Percentiles rank a stretch among this genome's conserved stretches.
Evolutionary conservation across 139 green algal species (phyloP).

Genomic region (Trebouxia sp.): DNA sequence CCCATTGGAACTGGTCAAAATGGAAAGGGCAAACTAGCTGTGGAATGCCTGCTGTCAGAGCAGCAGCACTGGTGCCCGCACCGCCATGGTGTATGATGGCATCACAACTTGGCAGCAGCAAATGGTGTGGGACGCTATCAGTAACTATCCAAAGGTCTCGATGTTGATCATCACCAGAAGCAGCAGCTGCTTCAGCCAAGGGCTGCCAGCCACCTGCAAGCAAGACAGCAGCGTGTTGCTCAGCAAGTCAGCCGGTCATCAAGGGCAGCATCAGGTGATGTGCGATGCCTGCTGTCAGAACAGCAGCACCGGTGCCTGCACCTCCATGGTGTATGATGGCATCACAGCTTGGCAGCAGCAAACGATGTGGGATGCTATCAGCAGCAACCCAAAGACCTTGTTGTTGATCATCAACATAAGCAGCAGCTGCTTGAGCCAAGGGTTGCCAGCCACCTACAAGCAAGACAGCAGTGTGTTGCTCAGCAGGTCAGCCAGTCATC

Average conservation of each 20-base stretch:
- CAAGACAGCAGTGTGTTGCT: neutral
- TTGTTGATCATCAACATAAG: no score
- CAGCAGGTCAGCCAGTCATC: neutral
- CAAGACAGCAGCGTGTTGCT: no score
- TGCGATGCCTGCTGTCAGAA: slow-evolving; percentile 35
- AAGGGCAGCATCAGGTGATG: no score
- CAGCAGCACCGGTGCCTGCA: slow-evolving; percentile 53
- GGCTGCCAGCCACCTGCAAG: slow-evolving; percentile 37
- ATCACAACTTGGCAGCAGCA: slow-evolving; percentile 50
- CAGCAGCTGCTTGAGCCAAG: neutral
- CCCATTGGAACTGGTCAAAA: slow-evolving; percentile 68
- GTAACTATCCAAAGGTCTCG: no score
- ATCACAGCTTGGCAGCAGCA: slow-evolving; percentile 51
- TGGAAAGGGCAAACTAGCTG: slow-evolving; percentile 64
- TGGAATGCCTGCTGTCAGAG: slow-evolving; percentile 35
- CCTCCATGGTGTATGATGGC: slow-evolving; percentile 62
- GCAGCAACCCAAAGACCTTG: neutral
- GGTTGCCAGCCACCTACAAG: neutral
- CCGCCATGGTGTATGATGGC: slow-evolving; percentile 62
- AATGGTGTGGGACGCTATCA: slow-evolving; percentile 45
- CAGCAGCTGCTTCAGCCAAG: slow-evolving; percentile 30
- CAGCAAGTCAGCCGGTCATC: no score
- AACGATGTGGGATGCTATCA: slow-evolving; percentile 42
- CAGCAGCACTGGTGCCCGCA: slow-evolving; percentile 53
- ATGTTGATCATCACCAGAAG: no score